These are phyloP conservation scores for Xylariaceae sp. DNA, from an alignment of 2,329 filamentous ascomycete genomes.

Conservation along the genomic window DNA sequence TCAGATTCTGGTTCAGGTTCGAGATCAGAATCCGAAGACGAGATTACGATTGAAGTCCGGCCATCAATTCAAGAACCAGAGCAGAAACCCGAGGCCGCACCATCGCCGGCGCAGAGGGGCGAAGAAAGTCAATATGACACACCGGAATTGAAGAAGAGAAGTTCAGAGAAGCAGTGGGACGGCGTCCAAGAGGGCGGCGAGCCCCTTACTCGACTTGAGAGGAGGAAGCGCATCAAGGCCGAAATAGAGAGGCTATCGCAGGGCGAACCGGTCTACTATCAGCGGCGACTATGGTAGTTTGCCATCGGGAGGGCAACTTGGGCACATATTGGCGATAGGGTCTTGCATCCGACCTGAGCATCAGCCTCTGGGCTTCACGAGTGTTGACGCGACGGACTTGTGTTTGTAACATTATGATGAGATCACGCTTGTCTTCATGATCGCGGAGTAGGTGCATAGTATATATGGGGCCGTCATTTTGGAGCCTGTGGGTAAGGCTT, in stretches of 20 bases:
- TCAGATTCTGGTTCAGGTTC: conserved; percentile 29
- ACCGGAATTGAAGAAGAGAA: conserved; percentile 11
- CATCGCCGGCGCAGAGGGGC: conserved; percentile 3
- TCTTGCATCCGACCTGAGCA: too few relatives aligned
- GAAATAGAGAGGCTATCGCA: conserved; percentile 49
- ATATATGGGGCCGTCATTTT: too few relatives aligned
- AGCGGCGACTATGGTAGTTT: conserved; percentile 49
- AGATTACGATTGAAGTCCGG: conserved; percentile 32
- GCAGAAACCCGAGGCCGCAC: background rate
- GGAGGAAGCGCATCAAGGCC: conserved; percentile 55
- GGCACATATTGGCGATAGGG: too few relatives aligned
- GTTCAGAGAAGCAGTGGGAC: conserved; percentile 19
- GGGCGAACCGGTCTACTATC: conserved; percentile 48
- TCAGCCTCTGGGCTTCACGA: too few relatives aligned
- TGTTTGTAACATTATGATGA: too few relatives aligned
- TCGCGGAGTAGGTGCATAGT: too few relatives aligned
- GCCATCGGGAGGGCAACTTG: background rate
- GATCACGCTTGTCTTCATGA: too few relatives aligned
- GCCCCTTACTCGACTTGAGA: conserved; percentile 49
- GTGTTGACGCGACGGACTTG: too few relatives aligned
- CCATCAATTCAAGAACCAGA: conserved; percentile 28
- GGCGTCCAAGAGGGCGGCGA: conserved; percentile 39
- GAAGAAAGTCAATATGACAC: conserved; percentile 2
- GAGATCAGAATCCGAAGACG: background rate
- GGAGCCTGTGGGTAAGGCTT: too few relatives aligned